These are phyloP conservation scores for Flaveria trinervia DNA, from an alignment of 129 eudicot species.

Conservation along the genomic window DNA sequence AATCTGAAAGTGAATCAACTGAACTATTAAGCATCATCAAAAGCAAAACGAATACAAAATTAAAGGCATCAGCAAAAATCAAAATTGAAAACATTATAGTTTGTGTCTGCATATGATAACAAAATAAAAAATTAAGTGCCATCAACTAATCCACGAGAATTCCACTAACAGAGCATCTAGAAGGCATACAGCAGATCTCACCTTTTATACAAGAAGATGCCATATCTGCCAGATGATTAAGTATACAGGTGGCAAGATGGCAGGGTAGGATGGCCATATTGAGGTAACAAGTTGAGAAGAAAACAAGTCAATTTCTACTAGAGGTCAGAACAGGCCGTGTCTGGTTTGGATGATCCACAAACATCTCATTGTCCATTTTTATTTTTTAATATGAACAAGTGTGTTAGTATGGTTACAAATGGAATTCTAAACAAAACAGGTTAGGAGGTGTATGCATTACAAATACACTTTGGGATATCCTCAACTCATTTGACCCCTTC, in stretches of 20 bases:
- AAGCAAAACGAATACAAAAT: background rate
- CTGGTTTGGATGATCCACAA: background rate
- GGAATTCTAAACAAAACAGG: background rate
- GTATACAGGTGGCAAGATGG: slow-evolving; percentile 9
- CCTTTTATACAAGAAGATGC: slow-evolving; percentile 9
- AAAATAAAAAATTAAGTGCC: background rate
- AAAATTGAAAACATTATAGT: background rate
- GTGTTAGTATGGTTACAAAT: background rate
- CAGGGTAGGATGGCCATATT: background rate
- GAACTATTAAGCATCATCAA: slow-evolving; percentile 8
- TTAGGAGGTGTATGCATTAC: background rate
- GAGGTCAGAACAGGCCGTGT: background rate
- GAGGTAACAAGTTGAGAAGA: background rate
- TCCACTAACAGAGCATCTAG: slow-evolving; percentile 14
- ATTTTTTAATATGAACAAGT: background rate
- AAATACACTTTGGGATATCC: background rate
- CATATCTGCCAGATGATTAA: background rate
- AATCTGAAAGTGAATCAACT: slow-evolving; percentile 12
- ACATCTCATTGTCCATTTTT: background rate
- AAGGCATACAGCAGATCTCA: slow-evolving; percentile 11
- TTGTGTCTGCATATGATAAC: background rate
- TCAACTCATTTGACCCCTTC: background rate
- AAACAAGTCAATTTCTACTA: background rate
- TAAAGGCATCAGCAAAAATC: background rate
- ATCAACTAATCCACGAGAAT: background rate